These are phyloP conservation scores for Agastache rugosa DNA, from an alignment of 257 asterid genomes.

Conservation along the genomic window DNA sequence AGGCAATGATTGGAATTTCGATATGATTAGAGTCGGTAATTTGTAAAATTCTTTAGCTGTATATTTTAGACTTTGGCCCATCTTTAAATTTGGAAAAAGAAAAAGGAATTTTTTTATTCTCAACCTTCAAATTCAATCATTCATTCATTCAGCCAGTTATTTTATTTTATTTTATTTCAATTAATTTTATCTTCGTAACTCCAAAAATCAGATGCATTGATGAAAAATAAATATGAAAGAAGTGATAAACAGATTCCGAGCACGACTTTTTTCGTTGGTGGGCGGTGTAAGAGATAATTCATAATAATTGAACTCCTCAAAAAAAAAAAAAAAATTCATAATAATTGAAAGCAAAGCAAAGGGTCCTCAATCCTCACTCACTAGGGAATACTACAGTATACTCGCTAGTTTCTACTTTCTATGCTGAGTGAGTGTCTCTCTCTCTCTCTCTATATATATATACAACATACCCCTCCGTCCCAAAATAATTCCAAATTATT, in stretches of 20 bases:
- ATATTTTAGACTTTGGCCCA: not conserved
- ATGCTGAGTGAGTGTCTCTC: constrained; percentile 33
- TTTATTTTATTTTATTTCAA: no score
- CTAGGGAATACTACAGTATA: no score
- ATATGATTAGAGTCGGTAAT: not conserved
- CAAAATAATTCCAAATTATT: no score
- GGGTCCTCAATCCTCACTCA: not conserved
- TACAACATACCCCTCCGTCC: no score
- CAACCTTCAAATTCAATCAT: no score
- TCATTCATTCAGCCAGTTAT: no score
- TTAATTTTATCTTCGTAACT: no score
- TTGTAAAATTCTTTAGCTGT: not conserved
- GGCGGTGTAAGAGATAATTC: constrained; percentile 38
- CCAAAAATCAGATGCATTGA: no score
- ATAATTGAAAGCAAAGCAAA: not conserved
- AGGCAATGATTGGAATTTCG: constrained; percentile 29
- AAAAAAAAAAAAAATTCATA: no score
- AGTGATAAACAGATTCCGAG: not conserved
- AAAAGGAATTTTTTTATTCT: no score
- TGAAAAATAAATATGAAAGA: no score
- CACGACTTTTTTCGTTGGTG: constrained; percentile 35
- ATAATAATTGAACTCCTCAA: no score
- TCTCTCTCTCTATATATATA: constrained; percentile 26
- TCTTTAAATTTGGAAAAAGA: not conserved
- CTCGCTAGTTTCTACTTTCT: constrained; percentile 28